phyloP scores from a whole-genome alignment of 495 filamentous ascomycete species.

The Lasiosphaeris hirsuta region DNA sequence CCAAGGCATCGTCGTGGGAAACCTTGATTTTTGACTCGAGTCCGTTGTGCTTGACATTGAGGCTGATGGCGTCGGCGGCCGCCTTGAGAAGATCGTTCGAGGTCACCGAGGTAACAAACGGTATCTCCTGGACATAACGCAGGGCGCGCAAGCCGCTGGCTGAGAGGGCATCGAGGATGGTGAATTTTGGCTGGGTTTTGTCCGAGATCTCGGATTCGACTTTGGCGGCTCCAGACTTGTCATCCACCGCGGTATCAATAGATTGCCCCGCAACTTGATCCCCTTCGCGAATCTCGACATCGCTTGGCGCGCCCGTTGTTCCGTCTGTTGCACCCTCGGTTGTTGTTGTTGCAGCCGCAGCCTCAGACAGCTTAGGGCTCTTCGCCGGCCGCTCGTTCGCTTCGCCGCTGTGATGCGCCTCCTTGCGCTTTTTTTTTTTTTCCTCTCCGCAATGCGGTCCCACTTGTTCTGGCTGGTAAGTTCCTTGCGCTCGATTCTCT shows the following conservation, averaged over 20 bases:
- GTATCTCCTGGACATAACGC: slow-evolving; percentile 87
- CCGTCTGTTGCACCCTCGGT: slow-evolving; percentile 10
- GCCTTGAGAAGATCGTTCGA: slow-evolving; percentile 81
- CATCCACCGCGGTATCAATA: neutral
- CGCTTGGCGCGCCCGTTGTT: slow-evolving; percentile 14
- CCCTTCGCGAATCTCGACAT: neutral
- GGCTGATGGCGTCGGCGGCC: slow-evolving; percentile 75
- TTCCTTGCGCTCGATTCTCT: slow-evolving; percentile 51
- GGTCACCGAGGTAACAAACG: slow-evolving; percentile 73
- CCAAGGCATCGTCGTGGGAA: slow-evolving; percentile 74
- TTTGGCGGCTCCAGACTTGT: neutral
- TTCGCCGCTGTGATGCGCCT: slow-evolving; percentile 7
- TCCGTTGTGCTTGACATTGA: slow-evolving; percentile 80
- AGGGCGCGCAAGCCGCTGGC: slow-evolving; percentile 90
- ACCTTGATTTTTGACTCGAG: slow-evolving; percentile 65
- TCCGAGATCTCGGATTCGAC: slow-evolving; percentile 17
- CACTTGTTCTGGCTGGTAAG: slow-evolving; percentile 35
- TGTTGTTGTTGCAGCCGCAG: slow-evolving; percentile 9
- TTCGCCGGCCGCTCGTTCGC: slow-evolving; percentile 27
- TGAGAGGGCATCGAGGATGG: slow-evolving; percentile 90
- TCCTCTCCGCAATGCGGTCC: slow-evolving; percentile 39
- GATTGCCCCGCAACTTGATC: slow-evolving; percentile 15
- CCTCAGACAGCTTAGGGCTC: slow-evolving; percentile 18
- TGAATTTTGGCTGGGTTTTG: slow-evolving; percentile 48
- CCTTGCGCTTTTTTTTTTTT: slow-evolving; percentile 45